Conservation (phyloP, 345 rosid species). For the Angophora floribunda region DNA sequence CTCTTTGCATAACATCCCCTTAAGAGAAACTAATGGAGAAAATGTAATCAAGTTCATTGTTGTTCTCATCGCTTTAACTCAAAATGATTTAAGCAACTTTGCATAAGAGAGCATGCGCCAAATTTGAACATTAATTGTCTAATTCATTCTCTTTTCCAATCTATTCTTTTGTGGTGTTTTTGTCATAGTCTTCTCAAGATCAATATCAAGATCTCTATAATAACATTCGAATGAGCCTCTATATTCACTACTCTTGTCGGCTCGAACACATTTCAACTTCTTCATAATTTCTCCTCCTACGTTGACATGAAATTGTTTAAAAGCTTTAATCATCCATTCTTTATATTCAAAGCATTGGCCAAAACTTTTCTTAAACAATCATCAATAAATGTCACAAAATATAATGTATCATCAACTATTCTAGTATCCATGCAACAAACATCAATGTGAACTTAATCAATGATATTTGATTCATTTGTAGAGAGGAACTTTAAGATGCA, state of each 20-base stretch:
- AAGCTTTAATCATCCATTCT: neutral
- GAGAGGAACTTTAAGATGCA: neutral
- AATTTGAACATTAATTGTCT: neutral
- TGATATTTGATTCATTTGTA: neutral
- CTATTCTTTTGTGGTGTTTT: neutral
- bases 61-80: no score
- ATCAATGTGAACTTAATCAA: neutral
- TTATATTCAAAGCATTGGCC: neutral
- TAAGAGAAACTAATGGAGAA: neutral
- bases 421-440: neutral
- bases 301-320: neutral
- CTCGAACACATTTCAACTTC: neutral
- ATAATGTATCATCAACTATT: neutral
- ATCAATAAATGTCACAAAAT: neutral
- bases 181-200: neutral
- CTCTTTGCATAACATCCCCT: neutral
- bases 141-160: neutral
- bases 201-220: neutral
- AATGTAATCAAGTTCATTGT: no score
- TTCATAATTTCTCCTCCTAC: neutral
- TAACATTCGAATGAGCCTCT: neutral
- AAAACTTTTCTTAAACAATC: neutral
- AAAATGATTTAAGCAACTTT: neutral
- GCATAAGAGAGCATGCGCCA: rapidly evolving
- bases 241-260: neutral